Percentiles rank a stretch among this genome's conserved stretches.
phyloP scores from a whole-genome alignment of 345 rosid genomes.

The Passiflora organensis region DNA sequence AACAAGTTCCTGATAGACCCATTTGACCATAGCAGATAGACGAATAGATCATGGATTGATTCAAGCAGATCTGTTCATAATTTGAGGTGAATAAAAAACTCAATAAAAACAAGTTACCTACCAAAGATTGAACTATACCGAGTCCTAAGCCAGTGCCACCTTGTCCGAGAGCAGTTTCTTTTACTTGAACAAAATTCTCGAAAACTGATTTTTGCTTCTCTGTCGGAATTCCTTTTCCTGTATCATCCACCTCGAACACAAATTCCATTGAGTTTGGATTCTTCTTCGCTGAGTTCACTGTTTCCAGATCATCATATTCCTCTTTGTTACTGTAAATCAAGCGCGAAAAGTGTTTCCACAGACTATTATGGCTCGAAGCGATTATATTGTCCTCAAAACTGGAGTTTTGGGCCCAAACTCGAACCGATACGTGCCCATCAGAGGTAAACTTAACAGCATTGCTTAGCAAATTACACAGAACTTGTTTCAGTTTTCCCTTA shows the following conservation, averaged over 20 bases:
- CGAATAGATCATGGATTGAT: no score
- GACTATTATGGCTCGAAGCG: conserved; percentile 20
- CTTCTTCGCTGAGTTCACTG: conserved; percentile 13
- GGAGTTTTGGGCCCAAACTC: conserved; percentile 56
- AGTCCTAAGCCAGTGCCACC: conserved; percentile 86
- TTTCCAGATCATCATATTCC: conserved; percentile 6
- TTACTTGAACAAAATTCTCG: conserved; percentile 75
- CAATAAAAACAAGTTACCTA: conserved; percentile 11
- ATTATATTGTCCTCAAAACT: conserved; percentile 28
- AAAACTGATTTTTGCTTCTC: conserved; percentile 61
- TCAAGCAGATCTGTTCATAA: no score
- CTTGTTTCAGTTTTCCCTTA: conserved; percentile 51
- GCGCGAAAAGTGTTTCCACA: conserved; percentile 18
- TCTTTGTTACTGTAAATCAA: conserved; percentile 24
- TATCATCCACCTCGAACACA: conserved; percentile 74
- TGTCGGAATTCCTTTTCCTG: conserved; percentile 74
- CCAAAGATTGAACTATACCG: conserved; percentile 87
- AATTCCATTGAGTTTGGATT: conserved; percentile 33
- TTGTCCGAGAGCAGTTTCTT: conserved; percentile 52
- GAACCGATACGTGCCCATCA: conserved; percentile 51
- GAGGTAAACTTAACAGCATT: conserved; percentile 80
- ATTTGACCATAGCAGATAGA: no score
- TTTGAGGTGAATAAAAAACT: neutral
- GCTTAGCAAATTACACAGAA: conserved; percentile 55
- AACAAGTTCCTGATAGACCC: no score